phyloP scores from a whole-genome alignment of 345 rosid genomes.

The Carallia pectinifolia region DNA sequence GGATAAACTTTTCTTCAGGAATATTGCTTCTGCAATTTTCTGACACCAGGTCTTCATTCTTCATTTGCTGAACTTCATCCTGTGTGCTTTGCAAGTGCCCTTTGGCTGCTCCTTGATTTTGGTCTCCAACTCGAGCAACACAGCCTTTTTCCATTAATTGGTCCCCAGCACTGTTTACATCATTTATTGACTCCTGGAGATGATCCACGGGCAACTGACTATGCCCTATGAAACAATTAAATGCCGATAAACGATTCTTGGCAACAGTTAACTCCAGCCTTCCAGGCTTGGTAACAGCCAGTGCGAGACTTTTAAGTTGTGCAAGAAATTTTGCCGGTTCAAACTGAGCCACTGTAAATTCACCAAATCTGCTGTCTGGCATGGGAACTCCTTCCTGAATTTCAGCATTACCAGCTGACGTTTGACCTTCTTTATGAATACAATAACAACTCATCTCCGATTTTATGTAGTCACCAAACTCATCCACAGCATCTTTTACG shows the following conservation, averaged over 20 bases:
- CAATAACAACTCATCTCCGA: slow-evolving; percentile 62
- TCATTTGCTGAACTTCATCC: slow-evolving; percentile 13
- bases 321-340: slow-evolving; percentile 53
- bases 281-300: slow-evolving; percentile 31
- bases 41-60: slow-evolving; percentile 17
- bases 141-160: slow-evolving; percentile 10
- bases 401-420: slow-evolving; percentile 8
- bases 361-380: slow-evolving; percentile 18
- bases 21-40: slow-evolving; percentile 10
- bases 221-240: slow-evolving; percentile 55
- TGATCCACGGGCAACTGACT: slow-evolving; percentile 45
- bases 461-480: slow-evolving; percentile 52
- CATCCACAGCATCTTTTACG: slow-evolving; percentile 62
- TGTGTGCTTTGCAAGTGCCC: slow-evolving; percentile 9
- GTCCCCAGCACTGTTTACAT: slow-evolving; percentile 21
- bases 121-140: slow-evolving; percentile 9
- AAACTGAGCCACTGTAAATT: slow-evolving; percentile 39
- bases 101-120: slow-evolving; percentile 3
- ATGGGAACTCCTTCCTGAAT: slow-evolving; percentile 12
- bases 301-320: slow-evolving; percentile 55
- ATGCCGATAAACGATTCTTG: slow-evolving; percentile 51
- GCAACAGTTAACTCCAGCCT: slow-evolving; percentile 49
- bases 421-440: slow-evolving; percentile 27
- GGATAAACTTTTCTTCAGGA: slow-evolving; percentile 20
- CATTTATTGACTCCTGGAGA: slow-evolving; percentile 32